Base-by-base conservation (phyloP, 495 filamentous ascomycete genomes). In the Melanomma pulvis-pyrius region DNA sequence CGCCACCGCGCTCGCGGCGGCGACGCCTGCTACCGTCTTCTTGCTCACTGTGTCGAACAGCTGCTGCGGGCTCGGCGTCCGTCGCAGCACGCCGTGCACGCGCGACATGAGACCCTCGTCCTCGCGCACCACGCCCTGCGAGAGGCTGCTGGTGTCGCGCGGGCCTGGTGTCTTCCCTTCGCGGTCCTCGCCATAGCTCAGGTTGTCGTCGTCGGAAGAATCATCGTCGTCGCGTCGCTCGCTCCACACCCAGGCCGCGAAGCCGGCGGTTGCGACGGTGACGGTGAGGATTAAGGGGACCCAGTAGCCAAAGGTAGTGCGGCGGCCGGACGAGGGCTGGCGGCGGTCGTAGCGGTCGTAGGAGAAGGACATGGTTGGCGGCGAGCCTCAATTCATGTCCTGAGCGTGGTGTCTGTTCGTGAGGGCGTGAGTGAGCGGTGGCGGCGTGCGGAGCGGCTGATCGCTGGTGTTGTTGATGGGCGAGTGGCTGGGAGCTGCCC, bases 211-310 rank as follows among this genome's bases (percentile, higher is more conserved):
- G 50, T 73, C 71, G 24, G 55, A 63, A 50, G 88, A 87, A 51
- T 90, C 85, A 21, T 91, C 89, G 69, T 89, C 81, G 61, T 87
- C 88, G 61, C 79, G 84, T 73, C 91, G 87, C 79, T 94, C 91
- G 77, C 89, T 93, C 92, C 92, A 96, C 29, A 93, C 85, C 93
- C 93, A 97, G 24, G 92, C 91, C 26, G 87, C 92, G 55, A 94
- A 79, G 29, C 92, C 91, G 56, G 90, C 83, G 24, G 92, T 90
- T 36, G 92, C 92, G 68, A 93, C 83, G 53, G 92, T 92, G 36
- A 93, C 86, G 44, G 92, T 96, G 63, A 96, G 73, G 54, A 87
- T 87, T 48, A 96, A 79, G 59, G 92, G 92, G 58, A 93, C 83
- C 91, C 92, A 96, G 78, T 93, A 92, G 71, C 88, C 86, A 74